Conservation (phyloP, 2,329 filamentous ascomycete species). For the Sarocladium brachiariae region DNA sequence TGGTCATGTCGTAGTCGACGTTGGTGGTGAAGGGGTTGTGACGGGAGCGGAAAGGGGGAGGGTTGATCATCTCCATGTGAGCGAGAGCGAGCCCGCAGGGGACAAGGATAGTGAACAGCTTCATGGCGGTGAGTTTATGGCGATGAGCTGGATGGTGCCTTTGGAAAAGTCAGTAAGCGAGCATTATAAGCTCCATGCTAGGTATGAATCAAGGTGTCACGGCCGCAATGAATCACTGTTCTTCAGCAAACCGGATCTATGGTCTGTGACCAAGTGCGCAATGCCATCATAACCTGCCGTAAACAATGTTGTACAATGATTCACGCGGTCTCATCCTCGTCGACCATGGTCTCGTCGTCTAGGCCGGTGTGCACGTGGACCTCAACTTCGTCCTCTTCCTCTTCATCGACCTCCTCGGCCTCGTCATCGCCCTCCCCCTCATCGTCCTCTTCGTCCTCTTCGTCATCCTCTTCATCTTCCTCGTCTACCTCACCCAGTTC, state of each 20-base stretch:
- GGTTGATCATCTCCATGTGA: slow-evolving; percentile 25
- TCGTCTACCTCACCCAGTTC: slow-evolving; percentile 10
- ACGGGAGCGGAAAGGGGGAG: slow-evolving; percentile 22
- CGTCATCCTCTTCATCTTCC: slow-evolving; percentile 12
- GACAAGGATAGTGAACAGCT: slow-evolving; percentile 32
- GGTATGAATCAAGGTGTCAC: too few relatives aligned
- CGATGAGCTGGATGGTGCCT: too few relatives aligned
- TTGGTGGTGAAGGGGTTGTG: slow-evolving; percentile 21
- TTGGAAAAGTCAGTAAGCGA: too few relatives aligned
- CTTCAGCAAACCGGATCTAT: too few relatives aligned
- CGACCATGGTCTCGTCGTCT: slow-evolving; percentile 10
- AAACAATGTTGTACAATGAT: not conserved
- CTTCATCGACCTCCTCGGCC: slow-evolving; percentile 11
- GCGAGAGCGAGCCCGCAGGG: slow-evolving; percentile 16
- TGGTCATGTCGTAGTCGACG: slow-evolving; percentile 51
- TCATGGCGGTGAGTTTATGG: slow-evolving; percentile 35
- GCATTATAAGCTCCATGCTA: too few relatives aligned
- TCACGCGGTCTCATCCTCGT: slow-evolving; percentile 5
- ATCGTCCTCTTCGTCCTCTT: slow-evolving; percentile 12
- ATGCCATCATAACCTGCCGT: not conserved
- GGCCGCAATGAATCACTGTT: too few relatives aligned
- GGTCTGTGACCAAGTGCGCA: too few relatives aligned
- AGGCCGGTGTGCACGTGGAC: slow-evolving; percentile 8
- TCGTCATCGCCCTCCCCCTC: slow-evolving; percentile 13
- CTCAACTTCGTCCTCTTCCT: slow-evolving; percentile 10